Percentiles rank a stretch among this genome's conserved stretches.
phyloP scores from a whole-genome alignment of 768 basidiomycete species.

The Termitomyces sp. region DNA sequence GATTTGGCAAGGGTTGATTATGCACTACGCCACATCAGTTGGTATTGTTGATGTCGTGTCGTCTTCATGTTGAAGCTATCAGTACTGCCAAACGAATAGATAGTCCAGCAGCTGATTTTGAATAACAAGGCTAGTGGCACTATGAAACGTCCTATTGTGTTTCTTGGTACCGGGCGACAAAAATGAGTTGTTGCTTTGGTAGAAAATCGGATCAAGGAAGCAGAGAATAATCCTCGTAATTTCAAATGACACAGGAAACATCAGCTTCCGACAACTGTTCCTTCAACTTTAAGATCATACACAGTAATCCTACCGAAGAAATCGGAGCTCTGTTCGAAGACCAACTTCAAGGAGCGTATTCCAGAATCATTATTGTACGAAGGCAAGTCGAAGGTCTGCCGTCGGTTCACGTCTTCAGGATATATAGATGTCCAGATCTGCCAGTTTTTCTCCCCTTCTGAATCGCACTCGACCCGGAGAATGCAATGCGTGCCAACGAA shows the following conservation, averaged over 20 bases:
- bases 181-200: too few species aligned
- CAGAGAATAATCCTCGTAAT: not conserved
- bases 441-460: slow-evolving; percentile 40
- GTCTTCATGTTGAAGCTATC: not conserved
- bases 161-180: not conserved
- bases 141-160: not conserved
- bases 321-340: slow-evolving; percentile 38
- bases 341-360: slow-evolving; percentile 52
- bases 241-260: not conserved
- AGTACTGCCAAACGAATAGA: not conserved
- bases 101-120: not conserved
- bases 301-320: slow-evolving; percentile 15
- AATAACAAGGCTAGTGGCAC: not conserved
- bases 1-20: not conserved
- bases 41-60: not conserved
- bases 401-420: slow-evolving; percentile 78
- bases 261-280: slow-evolving; percentile 5
- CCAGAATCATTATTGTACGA: slow-evolving; percentile 23
- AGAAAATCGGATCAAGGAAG: not conserved
- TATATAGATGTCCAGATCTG: slow-evolving; percentile 51
- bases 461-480: slow-evolving; percentile 36
- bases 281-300: slow-evolving; percentile 15
- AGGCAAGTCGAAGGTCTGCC: slow-evolving; percentile 61
- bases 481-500: slow-evolving; percentile 73
- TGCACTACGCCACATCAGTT: not conserved